Evolutionary conservation across 441 rosid species (phyloP).

Genomic region (Populus tomentosa): DNA sequence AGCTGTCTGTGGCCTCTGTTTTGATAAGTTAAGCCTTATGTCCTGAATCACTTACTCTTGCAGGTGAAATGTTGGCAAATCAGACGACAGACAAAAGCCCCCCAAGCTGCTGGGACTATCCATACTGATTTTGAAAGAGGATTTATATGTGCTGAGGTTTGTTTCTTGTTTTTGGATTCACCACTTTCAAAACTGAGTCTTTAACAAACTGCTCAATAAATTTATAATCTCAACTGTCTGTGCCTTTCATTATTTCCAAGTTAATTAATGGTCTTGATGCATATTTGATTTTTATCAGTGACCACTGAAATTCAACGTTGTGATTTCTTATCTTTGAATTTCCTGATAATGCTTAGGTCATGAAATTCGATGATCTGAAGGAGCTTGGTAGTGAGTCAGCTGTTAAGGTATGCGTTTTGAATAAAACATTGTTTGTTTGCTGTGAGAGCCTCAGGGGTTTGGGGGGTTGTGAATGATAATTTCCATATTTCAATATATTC

Average conservation of each 20-base stretch:
- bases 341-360: slow-evolving; percentile 51
- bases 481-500: not conserved
- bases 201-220: not conserved
- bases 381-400: slow-evolving; percentile 86
- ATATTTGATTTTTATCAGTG: too few relatives aligned
- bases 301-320: too few relatives aligned
- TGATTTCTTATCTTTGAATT: slow-evolving; percentile 7
- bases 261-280: too few relatives aligned
- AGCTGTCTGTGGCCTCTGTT: not conserved
- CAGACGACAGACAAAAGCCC: slow-evolving; percentile 87
- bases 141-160: slow-evolving; percentile 98
- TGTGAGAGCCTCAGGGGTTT: not conserved
- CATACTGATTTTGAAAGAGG: slow-evolving; percentile 97
- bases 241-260: not conserved
- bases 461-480: not conserved
- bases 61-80: slow-evolving; percentile 99
- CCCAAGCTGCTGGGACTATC: slow-evolving; percentile 80
- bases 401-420: slow-evolving; percentile 56
- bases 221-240: not conserved
- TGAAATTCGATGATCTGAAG: slow-evolving; percentile 98
- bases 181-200: not conserved
- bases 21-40: not conserved
- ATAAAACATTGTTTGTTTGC: not conserved
- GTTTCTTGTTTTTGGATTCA: slow-evolving; percentile 12
- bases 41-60: slow-evolving; percentile 11